Conservation (phyloP, 768 basidiomycete species). For the Mycena crocata region DNA sequence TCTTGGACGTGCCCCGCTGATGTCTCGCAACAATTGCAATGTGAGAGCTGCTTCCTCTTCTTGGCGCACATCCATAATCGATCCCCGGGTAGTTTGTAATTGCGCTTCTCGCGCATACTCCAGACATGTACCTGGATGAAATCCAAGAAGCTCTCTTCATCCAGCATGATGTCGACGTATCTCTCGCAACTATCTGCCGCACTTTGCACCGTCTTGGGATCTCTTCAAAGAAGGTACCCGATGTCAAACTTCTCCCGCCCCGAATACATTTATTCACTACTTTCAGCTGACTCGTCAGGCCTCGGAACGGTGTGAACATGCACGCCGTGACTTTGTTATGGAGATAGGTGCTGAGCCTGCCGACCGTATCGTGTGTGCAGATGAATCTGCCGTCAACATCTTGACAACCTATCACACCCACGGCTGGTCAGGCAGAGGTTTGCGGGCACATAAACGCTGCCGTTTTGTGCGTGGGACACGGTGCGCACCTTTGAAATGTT, state of each 20-base stretch:
- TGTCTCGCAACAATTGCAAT: constrained; percentile 1
- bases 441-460: neutral
- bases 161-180: constrained; percentile 4
- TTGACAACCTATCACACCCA: neutral
- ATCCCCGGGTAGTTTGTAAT: constrained; percentile 36
- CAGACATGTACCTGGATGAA: constrained; percentile 23
- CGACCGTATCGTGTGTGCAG: neutral
- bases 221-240: neutral
- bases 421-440: neutral
- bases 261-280: neutral
- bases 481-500: neutral
- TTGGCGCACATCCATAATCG: too few species aligned
- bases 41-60: neutral
- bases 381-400: neutral
- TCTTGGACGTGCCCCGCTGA: constrained; percentile 4
- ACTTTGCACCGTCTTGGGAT: constrained; percentile 4
- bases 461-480: neutral
- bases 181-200: neutral
- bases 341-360: neutral
- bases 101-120: constrained; percentile 31
- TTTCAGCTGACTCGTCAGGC: constrained; percentile 1
- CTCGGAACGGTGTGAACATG: neutral
- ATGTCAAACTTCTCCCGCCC: too few species aligned
- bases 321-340: constrained; percentile 4
- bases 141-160: constrained; percentile 5